Evolutionary conservation across 2,329 filamentous ascomycete species (phyloP), one percentile per base, ranked within the genome.

Genomic region (Camillea tinctor): DNA sequence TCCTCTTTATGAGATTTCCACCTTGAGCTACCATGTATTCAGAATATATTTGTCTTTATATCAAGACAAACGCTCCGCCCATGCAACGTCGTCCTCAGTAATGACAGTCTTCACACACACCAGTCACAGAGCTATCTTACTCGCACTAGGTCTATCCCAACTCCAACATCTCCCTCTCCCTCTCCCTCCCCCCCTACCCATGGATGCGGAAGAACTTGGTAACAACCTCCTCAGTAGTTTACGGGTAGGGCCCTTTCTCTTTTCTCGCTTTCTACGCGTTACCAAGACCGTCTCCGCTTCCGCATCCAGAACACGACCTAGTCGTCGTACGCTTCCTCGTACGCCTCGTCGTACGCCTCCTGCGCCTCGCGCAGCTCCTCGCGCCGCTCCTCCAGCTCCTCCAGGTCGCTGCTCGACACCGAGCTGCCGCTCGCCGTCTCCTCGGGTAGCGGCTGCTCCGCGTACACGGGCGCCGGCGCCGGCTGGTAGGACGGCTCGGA

Each of bases 271-370:
- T 13, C 36, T 13, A 5, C 36, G 3, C 5, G 36, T 40, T 40
- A 40, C 36, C 36, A 40, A 40, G 36, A 40, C 9, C 36, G 36
- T 13, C 36, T 40, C 36, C 36, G 9, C 36, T 40, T 40, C 36
- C 36, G 36, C 36, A 40, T 17, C 36, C 36, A 40, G 36, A 40
- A 40, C 36, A 40, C 36, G 36, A 40, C 36, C 36, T 40, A 40
- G 36, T 40, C 36, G 36, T 64, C 71, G 52, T 75, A 75, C 6
- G 66, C 63, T 62, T 76, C 74, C 59, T 75, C 73, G 49, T 75
- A 74, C 13, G 79, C 79, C 66, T 81, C 78, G 61, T 76, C 74
- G 55, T 73, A 72, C 44, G 69, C 74, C 68, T 70, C 75, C 65
- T 55, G 71, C 67, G 65, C 79, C 71, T 70, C 76, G 60, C 57